These are phyloP conservation scores for Hortaea werneckii DNA, from an alignment of 2,329 filamentous ascomycete species.

Conservation along the genomic window DNA sequence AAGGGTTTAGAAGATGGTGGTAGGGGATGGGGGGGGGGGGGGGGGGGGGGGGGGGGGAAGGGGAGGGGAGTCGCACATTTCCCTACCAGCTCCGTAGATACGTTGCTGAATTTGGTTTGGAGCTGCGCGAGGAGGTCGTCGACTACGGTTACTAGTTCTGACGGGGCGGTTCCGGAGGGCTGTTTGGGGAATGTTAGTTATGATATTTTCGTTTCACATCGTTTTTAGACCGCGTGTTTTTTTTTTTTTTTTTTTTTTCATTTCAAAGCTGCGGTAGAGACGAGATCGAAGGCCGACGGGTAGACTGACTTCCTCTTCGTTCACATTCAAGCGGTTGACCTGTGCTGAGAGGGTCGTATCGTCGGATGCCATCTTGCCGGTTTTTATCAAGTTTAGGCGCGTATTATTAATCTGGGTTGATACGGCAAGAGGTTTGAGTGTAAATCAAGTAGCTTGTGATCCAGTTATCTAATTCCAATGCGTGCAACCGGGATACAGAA, in stretches of 20 bases:
- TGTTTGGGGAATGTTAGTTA: constrained; percentile 10
- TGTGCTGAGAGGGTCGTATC: constrained; percentile 11
- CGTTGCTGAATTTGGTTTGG: constrained; percentile 72
- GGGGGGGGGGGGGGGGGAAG: background rate
- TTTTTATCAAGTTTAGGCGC: too few relatives aligned
- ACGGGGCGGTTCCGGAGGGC: constrained; percentile 40
- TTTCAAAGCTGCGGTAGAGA: too few relatives aligned
- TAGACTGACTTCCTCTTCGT: constrained; percentile 3
- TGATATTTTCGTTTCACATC: too few relatives aligned
- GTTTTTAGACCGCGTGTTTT: constrained; percentile 1
- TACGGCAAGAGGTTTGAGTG: too few relatives aligned
- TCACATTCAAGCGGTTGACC: constrained; percentile 12
- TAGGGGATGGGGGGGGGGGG: background rate
- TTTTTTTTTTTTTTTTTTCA: too few relatives aligned
- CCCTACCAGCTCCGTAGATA: constrained; percentile 77
- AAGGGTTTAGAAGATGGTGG: too few relatives aligned
- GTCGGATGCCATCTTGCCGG: constrained; percentile 7
- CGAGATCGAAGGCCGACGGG: background rate
- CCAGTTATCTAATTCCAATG: too few relatives aligned
- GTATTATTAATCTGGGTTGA: too few relatives aligned
- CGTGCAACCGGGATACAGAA: too few relatives aligned
- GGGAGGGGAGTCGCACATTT: constrained; percentile 52
- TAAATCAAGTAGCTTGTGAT: too few relatives aligned
- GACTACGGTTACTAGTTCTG: constrained; percentile 66
- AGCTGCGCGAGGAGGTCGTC: constrained; percentile 80